Evolutionary conservation across 2,329 filamentous ascomycete genomes (phyloP).

Genomic region (Metarhizium brunneum): DNA sequence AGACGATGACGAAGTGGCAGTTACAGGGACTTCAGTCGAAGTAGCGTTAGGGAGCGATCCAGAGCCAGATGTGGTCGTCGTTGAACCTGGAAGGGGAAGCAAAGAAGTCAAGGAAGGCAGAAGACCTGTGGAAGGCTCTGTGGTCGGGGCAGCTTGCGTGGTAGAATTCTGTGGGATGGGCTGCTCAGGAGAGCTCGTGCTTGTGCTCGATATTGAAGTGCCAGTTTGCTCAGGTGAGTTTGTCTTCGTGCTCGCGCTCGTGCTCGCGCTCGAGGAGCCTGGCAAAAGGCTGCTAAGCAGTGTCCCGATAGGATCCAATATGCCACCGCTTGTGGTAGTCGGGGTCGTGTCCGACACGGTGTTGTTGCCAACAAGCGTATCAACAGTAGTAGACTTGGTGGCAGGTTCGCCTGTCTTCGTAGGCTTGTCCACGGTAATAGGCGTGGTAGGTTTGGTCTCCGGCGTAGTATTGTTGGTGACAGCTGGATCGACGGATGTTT

Average conservation of each 20-base stretch:
- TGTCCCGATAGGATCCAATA: slow-evolving; percentile 15
- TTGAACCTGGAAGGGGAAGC: neutral
- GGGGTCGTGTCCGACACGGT: neutral
- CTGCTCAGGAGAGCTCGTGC: neutral
- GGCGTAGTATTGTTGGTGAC: too few relatives aligned
- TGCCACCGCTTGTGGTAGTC: slow-evolving; percentile 2
- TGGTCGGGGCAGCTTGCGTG: neutral
- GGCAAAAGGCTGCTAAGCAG: slow-evolving; percentile 12
- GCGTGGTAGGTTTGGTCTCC: neutral
- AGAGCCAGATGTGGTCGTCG: neutral
- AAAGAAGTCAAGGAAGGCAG: neutral
- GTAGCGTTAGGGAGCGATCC: slow-evolving; percentile 5
- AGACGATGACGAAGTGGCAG: slow-evolving; percentile 3
- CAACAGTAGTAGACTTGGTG: too few relatives aligned
- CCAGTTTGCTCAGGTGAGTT: too few relatives aligned
- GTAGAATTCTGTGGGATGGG: neutral
- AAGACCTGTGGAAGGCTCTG: neutral
- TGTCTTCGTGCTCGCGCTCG: too few relatives aligned
- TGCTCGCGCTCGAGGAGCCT: slow-evolving; percentile 2
- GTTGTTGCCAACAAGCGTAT: neutral
- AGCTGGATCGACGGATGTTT: too few relatives aligned
- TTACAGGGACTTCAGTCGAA: slow-evolving; percentile 7
- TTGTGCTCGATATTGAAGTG: neutral
- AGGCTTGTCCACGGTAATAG: too few relatives aligned
- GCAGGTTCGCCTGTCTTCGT: too few relatives aligned